phyloP scores from a whole-genome alignment of 1,139 yeast species.

The Kodamaea ohmeri region DNA sequence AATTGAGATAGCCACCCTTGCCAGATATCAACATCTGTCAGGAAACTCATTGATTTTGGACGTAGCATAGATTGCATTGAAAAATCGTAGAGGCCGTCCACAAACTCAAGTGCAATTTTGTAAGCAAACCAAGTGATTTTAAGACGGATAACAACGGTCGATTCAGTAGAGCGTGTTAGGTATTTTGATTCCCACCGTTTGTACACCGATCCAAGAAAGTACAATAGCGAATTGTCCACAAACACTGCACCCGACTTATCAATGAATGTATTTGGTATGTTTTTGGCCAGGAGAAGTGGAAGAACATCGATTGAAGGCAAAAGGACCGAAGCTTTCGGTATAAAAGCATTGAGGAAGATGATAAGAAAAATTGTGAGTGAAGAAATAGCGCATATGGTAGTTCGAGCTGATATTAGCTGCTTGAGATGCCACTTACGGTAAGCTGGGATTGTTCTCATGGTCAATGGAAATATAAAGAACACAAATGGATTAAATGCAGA shows the following conservation, averaged over 20 bases:
- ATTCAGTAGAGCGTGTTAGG: conserved; percentile 14
- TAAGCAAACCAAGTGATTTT: conserved; percentile 13
- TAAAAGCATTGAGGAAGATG: neutral
- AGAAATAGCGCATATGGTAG: neutral
- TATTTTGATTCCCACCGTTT: conserved; percentile 23
- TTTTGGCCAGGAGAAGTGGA: conserved; percentile 1
- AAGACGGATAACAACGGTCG: conserved; percentile 23
- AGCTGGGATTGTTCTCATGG: neutral
- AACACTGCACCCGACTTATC: neutral
- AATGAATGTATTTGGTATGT: conserved; percentile 1
- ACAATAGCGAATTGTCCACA: conserved; percentile 2
- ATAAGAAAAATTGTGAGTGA: neutral
- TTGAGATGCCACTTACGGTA: neutral
- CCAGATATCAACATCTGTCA: neutral
- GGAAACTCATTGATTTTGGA: neutral
- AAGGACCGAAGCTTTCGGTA: neutral
- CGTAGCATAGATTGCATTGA: neutral
- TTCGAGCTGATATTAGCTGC: neutral
- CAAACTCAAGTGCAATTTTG: conserved; percentile 14
- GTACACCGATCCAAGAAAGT: conserved; percentile 17
- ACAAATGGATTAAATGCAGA: neutral
- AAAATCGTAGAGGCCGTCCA: conserved; percentile 20
- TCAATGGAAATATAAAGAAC: neutral
- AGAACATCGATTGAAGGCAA: conserved; percentile 1
- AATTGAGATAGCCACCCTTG: neutral